A percentile compares a stretch with the other conserved stretches of the same genome.
Evolutionary conservation across 2,329 filamentous ascomycete species (phyloP).

Genomic region (Teratosphaeria zuluensis): DNA sequence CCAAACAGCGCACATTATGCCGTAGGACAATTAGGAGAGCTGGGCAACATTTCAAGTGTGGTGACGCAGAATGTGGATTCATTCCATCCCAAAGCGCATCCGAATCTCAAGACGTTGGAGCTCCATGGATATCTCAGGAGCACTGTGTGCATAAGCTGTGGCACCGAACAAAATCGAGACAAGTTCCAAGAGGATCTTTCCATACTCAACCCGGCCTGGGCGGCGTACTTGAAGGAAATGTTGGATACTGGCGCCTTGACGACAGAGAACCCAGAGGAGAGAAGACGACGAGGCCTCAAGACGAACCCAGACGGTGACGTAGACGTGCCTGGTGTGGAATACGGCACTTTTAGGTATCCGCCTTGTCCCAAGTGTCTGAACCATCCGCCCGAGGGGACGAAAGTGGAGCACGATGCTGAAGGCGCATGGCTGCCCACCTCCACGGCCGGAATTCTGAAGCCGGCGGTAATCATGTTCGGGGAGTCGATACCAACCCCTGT

Average conservation of each 20-base stretch:
- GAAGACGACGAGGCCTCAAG: constrained; percentile 59
- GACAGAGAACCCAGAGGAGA: constrained; percentile 64
- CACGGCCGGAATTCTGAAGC: constrained; percentile 72
- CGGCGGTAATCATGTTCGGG: constrained; percentile 92
- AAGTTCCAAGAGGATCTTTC: constrained; percentile 68
- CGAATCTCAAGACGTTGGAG: constrained; percentile 64
- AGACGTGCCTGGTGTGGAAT: constrained; percentile 76
- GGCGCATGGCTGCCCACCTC: constrained; percentile 59
- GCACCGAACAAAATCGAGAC: constrained; percentile 58
- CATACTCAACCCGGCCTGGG: constrained; percentile 78
- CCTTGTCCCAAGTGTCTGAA: constrained; percentile 72
- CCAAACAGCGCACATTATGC: constrained; percentile 76
- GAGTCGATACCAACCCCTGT: constrained; percentile 66
- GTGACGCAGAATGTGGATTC: constrained; percentile 98
- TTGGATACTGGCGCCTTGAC: constrained; percentile 65
- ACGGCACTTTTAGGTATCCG: constrained; percentile 84
- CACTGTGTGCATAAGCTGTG: constrained; percentile 72
- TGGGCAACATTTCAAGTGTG: constrained; percentile 65
- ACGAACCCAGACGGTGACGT: constrained; percentile 94
- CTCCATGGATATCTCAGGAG: constrained; percentile 84
- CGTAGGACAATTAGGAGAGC: constrained; percentile 57
- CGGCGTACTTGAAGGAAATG: constrained; percentile 61
- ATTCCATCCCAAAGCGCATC: constrained; percentile 73
- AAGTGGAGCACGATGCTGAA: constrained; percentile 63
- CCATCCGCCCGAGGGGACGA: constrained; percentile 46